Evolutionary conservation across 345 rosid genomes (phyloP), one percentile per base, ranked within the genome.

Genomic region (Salix koriyanagi): DNA sequence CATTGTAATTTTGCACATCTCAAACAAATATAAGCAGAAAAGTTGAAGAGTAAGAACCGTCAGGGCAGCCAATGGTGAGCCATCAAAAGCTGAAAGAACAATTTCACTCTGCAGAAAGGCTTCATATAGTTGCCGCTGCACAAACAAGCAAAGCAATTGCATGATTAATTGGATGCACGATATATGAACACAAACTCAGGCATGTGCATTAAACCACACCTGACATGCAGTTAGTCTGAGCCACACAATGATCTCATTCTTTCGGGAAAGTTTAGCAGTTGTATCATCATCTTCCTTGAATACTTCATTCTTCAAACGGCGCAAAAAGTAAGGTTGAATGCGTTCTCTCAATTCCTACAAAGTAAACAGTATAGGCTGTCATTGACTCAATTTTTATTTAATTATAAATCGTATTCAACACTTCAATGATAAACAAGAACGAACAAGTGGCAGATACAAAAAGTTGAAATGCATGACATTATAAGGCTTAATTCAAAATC

Each of bases 11-110:
- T 44, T 69, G 72, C 25, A 44, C 34, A 70, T 30, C 44, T 61
- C 15, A 30, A 70, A 18, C 25, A 36, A 30, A 10, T 21, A 28
- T 15, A 70, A 34, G 18, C 52, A 46, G 14, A 46, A 46, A 46
- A 46, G 16, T 46, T n/a, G 62, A 56, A 56, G 62, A 56, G 77
- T 58, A 73, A 30, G 36, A 84, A 96, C 99, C 94, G 98, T 96
- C n/a, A 96, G 83, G 42, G 99, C 99, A 86, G 99, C 99, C 76
- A 93, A 80, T 68, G 99, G 99, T 2, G 99, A 96, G 84, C 94
- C 92, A 86, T 93, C 98, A 81, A 92, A 96, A 71, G 99, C 91
- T 52, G 99, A 96, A 76, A 91, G 87, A 86, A 96, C 99, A 69
- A 93, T 83, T 83, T 92, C 96, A 88, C 97, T 93, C 7, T 87